Base-by-base conservation (phyloP, 2,329 filamentous ascomycete species). In the Fusarium brevicatenulatum region DNA sequence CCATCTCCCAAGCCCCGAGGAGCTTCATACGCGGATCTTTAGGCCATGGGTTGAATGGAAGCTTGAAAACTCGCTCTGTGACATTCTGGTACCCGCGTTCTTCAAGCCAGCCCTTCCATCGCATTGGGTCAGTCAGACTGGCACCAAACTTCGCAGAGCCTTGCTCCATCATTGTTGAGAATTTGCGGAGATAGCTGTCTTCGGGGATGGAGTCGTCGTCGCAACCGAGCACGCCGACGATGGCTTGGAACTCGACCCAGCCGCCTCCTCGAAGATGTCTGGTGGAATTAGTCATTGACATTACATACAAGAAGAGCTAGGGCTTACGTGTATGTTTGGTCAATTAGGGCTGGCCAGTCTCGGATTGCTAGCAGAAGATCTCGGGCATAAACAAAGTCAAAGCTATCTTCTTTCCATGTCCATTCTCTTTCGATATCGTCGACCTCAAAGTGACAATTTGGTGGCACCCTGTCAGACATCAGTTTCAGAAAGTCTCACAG, bases 61-160 rank as follows among this genome's bases (percentile, higher is more conserved):
- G 82, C 76, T 84, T 85, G 73, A 81, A 85, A 13, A 85, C 76
- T 9, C 81, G 79, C 69, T 88, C 84, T 2, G 78, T 78, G 0
- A 90, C 83, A 65, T 88, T 82, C 44, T 80, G 78, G 70, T 89
- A 90, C 2, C 88, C 88, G 1, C 85, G 85, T 5, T 85, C 83
- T n/a, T 81, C 78, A 55, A 89, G 79, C 68, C 82, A 82, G 19
- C 60, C 59, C 47, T 76, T 78, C 73, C 77, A 80, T 32, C 72
- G 69, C 54, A 75, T 70, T 0, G 78, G 78, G 5, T 76, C 77
- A 25, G 70, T 76, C 23, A 81, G 69, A 5, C 77, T 75, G 15
- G 81, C 78, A 0, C 80, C 79, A 7, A 79, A 70, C 15, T 78
- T 77, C 7, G 53, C 59, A 8, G 77, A 79, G 12, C 73, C 79